Base-by-base conservation (phyloP, 441 rosid genomes). In the Syzygium malaccense region DNA sequence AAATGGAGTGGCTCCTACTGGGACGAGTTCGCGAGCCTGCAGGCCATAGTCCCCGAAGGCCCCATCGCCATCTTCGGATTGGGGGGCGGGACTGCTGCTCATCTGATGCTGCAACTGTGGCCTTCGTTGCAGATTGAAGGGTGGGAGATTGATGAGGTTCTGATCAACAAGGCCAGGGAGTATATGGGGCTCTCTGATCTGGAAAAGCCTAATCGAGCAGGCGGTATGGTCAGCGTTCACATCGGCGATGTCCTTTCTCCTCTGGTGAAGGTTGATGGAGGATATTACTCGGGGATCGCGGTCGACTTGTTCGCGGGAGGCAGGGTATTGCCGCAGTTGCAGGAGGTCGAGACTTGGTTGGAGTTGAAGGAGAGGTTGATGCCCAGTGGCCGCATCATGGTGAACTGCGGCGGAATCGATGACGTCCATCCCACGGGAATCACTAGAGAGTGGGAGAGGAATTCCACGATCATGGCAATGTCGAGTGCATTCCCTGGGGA, bases 31-130 rank as follows among this genome's bases (percentile, higher is more conserved):
- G 95, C 93, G 7, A 94, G 92, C 91, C 93, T 97, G 89, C 99
- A 96, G 0, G 93, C 97, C 80, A 93, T 96, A 78, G 90, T 94
- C 90, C 98, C 99, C 64, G 54, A 92, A 84, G 98, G 97, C 41
- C 98, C 97, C 51, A 87, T 96, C 87, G 98, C 97, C 51, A 96
- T 97, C 86, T 93, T 94, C 54, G 99, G 99, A 66, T 91, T 97
- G 95, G 99, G 98, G 54, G 99, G 96, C 88, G 99, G 99, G 90
- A 96, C 99, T 37, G 97, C 96, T 86, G 99, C 98, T 45, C 96
- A 94, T 89, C 88, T 96, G 93, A 95, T 96, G 93, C 99, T 96
- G 90, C 92, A 94, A 51, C 87, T 92, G 58, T 96, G 97, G 97
- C 99, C 99, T 91, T 92, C 95, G 17, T 64, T 94, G 90, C 90